Evolutionary conservation across 2,329 filamentous ascomycete genomes (phyloP).

Genomic region (Exophiala sp.): DNA sequence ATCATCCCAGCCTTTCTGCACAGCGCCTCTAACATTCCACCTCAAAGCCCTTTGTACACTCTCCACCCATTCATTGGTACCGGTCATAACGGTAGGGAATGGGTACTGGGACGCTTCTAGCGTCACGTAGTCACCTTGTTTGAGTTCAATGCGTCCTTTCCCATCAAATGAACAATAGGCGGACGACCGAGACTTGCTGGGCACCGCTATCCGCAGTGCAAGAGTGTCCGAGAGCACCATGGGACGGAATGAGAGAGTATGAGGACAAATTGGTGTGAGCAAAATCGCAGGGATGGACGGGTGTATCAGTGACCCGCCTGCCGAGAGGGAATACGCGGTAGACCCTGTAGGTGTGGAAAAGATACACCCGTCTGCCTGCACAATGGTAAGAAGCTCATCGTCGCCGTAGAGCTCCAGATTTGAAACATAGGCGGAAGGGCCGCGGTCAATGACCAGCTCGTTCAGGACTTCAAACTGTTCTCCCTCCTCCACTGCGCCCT

Average conservation of each 20-base stretch:
- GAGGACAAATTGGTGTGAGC: constrained; percentile 93
- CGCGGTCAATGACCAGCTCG: constrained; percentile 95
- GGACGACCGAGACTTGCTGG: constrained; percentile 76
- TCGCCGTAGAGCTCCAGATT: constrained; percentile 95
- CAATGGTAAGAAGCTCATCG: constrained; percentile 86
- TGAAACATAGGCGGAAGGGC: constrained; percentile 92
- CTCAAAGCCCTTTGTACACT: constrained; percentile 84
- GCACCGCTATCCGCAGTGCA: constrained; percentile 81
- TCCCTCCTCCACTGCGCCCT: constrained; percentile 68
- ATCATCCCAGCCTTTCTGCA: constrained; percentile 75
- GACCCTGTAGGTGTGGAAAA: constrained; percentile 92
- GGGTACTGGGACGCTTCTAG: constrained; percentile 94
- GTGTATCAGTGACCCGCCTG: constrained; percentile 90
- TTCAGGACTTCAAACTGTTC: constrained; percentile 98
- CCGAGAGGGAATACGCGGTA: constrained; percentile 93
- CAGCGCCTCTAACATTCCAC: constrained; percentile 90
- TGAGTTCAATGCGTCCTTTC: constrained; percentile 88
- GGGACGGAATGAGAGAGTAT: constrained; percentile 91
- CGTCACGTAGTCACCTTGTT: constrained; percentile 89
- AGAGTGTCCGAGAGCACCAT: constrained; percentile 97
- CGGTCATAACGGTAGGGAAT: constrained; percentile 90
- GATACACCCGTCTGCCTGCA: constrained; percentile 95
- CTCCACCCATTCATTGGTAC: constrained; percentile 91
- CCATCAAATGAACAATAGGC: constrained; percentile 97
- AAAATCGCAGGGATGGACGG: constrained; percentile 96